Evolutionary conservation across 208 protist species (phyloP).

Genomic region (Angomonas ambiguus): DNA sequence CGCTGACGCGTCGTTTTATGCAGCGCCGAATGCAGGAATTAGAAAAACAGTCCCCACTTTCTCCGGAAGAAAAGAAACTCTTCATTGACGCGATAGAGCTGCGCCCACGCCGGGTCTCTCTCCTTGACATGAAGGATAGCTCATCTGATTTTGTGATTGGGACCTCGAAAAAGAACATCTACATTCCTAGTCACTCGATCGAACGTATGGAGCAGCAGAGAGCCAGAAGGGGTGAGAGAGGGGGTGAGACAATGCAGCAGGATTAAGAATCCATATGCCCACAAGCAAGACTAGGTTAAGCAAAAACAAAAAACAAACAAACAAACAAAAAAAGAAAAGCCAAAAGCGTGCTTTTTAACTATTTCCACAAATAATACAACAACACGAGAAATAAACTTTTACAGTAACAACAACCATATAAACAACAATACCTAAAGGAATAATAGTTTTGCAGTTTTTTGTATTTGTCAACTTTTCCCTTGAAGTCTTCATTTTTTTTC

Average conservation of each 20-base stretch:
- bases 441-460: background rate
- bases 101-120: constrained; percentile 61
- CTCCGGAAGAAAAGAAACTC: constrained; percentile 22
- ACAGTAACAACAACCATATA: background rate
- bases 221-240: background rate
- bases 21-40: constrained; percentile 2
- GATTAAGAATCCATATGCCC: no score
- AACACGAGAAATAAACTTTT: no score
- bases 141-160: constrained; percentile 80
- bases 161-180: constrained; percentile 71
- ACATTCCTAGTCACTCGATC: constrained; percentile 17
- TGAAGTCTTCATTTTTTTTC: background rate
- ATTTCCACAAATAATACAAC: no score
- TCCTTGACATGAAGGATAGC: constrained; percentile 87
- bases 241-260: background rate
- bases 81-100: constrained; percentile 51
- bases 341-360: no score
- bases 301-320: no score
- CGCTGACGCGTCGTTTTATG: constrained; percentile 69
- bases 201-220: background rate
- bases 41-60: background rate
- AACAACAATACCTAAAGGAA: background rate
- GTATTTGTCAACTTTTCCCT: background rate
- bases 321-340: no score
- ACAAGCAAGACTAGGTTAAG: no score